Evolutionary conservation across 371 early-diverging fungal species (phyloP).

Genomic region (Mortierella sp.): DNA sequence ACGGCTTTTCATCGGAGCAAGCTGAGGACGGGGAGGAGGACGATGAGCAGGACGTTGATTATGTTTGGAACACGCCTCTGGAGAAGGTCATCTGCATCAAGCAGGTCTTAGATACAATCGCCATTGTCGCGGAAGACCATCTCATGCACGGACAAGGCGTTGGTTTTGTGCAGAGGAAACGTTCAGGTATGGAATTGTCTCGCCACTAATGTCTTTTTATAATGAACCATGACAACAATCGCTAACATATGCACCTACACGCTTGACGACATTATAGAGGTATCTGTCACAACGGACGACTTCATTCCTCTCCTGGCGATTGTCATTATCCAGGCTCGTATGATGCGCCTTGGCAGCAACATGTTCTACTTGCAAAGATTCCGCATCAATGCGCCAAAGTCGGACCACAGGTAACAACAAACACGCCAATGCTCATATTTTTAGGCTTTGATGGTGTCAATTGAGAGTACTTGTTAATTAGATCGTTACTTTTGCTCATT

Average conservation of each 20-base stretch:
- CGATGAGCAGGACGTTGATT: constrained; percentile 11
- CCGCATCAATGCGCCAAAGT: constrained; percentile 64
- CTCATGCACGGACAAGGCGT: constrained; percentile 38
- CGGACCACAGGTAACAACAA: constrained; percentile 62
- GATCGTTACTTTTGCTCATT: not conserved
- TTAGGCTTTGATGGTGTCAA: not conserved
- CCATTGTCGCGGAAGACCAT: constrained; percentile 49
- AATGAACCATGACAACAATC: not conserved
- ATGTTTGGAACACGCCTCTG: constrained; percentile 52
- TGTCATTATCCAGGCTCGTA: constrained; percentile 65
- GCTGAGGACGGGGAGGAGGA: constrained; percentile 25
- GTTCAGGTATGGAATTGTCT: constrained; percentile 20
- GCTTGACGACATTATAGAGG: constrained; percentile 22
- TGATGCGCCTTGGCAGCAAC: constrained; percentile 66
- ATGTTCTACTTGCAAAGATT: constrained; percentile 71
- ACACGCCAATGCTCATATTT: not conserved
- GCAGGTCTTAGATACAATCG: constrained; percentile 39
- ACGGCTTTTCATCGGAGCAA: not conserved
- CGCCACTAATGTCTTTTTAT: not conserved
- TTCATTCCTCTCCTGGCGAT: constrained; percentile 73
- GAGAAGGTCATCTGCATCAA: constrained; percentile 52
- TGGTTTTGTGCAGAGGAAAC: constrained; percentile 45
- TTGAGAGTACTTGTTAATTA: constrained; percentile 1
- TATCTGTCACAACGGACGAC: constrained; percentile 72
- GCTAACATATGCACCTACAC: not conserved